Conservation (phyloP, 805 yeast genomes). For the Pichia membranifaciens region DNA sequence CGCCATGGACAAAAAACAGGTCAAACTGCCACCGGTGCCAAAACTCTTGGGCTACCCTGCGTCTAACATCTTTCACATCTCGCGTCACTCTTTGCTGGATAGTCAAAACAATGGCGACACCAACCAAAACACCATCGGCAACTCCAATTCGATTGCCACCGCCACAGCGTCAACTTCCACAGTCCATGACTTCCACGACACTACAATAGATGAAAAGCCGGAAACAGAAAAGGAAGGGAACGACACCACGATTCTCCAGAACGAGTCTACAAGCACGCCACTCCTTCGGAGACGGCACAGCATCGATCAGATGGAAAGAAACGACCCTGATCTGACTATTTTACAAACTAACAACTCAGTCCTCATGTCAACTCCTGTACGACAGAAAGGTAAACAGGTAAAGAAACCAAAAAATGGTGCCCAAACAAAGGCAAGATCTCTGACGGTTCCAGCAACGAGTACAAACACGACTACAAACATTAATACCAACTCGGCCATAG, state of each 20-base stretch:
- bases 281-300: slow-evolving; percentile 7
- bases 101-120: background rate
- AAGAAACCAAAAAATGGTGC: background rate
- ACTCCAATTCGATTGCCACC: background rate
- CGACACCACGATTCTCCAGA: slow-evolving; percentile 9
- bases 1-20: slow-evolving; percentile 10
- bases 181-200: background rate
- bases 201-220: slow-evolving; percentile 1
- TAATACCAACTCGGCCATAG: background rate
- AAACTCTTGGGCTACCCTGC: slow-evolving; percentile 5
- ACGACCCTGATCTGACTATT: slow-evolving; percentile 16
- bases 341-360: slow-evolving; percentile 13
- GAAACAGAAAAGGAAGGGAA: background rate
- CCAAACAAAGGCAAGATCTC: background rate
- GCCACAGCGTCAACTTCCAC: background rate
- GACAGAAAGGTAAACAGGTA: background rate
- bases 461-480: background rate
- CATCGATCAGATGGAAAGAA: slow-evolving; percentile 10
- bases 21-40: slow-evolving; percentile 28
- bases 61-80: background rate
- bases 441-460: background rate
- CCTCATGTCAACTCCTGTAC: slow-evolving; percentile 10
- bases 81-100: background rate
- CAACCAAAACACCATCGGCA: background rate
- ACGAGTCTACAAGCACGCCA: slow-evolving; percentile 9